A percentile compares a stretch with the other conserved stretches of the same genome.
phyloP scores from a whole-genome alignment of 192 early-diverging fungal genomes.

The Powellomyces hirtus region DNA sequence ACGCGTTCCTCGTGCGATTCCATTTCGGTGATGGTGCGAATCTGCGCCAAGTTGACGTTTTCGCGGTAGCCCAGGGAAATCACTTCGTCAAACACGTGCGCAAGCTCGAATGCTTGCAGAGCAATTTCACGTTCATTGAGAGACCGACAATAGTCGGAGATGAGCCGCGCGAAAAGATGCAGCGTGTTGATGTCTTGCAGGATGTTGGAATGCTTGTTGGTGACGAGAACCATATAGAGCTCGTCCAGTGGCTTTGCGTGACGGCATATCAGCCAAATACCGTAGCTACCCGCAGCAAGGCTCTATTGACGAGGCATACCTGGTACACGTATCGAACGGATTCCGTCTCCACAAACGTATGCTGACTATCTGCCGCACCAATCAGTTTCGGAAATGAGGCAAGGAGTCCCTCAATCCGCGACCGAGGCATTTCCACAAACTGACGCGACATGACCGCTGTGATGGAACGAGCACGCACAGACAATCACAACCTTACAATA shows the following conservation, averaged over 20 bases:
- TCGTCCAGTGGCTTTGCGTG: slow-evolving; percentile 96
- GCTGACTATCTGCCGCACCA: slow-evolving; percentile 77
- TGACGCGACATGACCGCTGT: slow-evolving; percentile 65
- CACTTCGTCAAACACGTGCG: slow-evolving; percentile 95
- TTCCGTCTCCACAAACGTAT: slow-evolving; percentile 97
- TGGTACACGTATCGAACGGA: slow-evolving; percentile 96
- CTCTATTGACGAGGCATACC: too few relatives aligned
- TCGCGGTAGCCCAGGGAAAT: slow-evolving; percentile 84
- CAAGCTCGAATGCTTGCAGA: slow-evolving; percentile 81
- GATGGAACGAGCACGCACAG: background rate
- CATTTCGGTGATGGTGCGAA: slow-evolving; percentile 95
- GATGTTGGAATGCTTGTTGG: slow-evolving; percentile 93
- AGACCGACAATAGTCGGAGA: slow-evolving; percentile 84
- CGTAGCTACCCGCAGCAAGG: too few relatives aligned
- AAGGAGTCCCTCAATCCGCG: slow-evolving; percentile 94
- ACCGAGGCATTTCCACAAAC: slow-evolving; percentile 95
- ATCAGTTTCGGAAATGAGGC: slow-evolving; percentile 97
- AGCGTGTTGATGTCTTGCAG: slow-evolving; percentile 97
- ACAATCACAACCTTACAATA: background rate
- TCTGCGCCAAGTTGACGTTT: slow-evolving; percentile 84
- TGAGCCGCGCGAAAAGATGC: slow-evolving; percentile 89
- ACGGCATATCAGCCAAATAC: too few relatives aligned
- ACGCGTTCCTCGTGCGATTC: slow-evolving; percentile 98
- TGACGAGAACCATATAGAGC: slow-evolving; percentile 94
- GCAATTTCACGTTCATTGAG: slow-evolving; percentile 85